Evolutionary conservation across 2,329 filamentous ascomycete genomes (phyloP).

Genomic region (Calonectria hawksworthii): DNA sequence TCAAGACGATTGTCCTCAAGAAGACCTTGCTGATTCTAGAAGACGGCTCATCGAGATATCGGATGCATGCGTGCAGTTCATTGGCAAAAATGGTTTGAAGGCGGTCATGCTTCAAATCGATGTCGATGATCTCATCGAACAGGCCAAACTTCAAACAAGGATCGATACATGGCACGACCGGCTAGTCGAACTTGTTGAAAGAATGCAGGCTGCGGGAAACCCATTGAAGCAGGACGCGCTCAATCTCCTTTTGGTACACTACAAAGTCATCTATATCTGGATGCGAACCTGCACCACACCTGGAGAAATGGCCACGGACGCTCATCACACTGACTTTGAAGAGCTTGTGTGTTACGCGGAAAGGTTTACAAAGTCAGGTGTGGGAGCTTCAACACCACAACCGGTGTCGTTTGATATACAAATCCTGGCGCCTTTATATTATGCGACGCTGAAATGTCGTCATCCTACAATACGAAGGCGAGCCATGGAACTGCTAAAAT

Average conservation of each 20-base stretch:
- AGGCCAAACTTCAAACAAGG: conserved; percentile 18
- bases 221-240: not conserved
- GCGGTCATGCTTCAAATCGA: conserved; percentile 9
- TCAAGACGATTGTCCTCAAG: not conserved
- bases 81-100: not conserved
- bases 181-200: conserved; percentile 2
- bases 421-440: conserved; percentile 18
- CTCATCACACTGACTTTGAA: conserved; percentile 8
- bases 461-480: conserved; percentile 16
- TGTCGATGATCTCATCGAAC: conserved; percentile 10
- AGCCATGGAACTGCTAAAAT: conserved; percentile 9
- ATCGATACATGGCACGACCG: conserved; percentile 1
- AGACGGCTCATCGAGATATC: not conserved
- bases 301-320: conserved; percentile 13
- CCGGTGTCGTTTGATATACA: conserved; percentile 16
- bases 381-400: not conserved
- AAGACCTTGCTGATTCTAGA: conserved; percentile 1
- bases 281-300: conserved; percentile 14
- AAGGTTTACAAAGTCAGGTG: not conserved
- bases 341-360: conserved; percentile 16
- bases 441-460: conserved; percentile 13
- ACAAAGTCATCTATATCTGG: conserved; percentile 22
- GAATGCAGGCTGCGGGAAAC: not conserved
- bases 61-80: conserved; percentile 8
- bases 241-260: conserved; percentile 8